A percentile compares a stretch with the other conserved stretches of the same genome.
Evolutionary conservation across 1,139 yeast species (phyloP).

Genomic region (Yamadazyma friedrichii): DNA sequence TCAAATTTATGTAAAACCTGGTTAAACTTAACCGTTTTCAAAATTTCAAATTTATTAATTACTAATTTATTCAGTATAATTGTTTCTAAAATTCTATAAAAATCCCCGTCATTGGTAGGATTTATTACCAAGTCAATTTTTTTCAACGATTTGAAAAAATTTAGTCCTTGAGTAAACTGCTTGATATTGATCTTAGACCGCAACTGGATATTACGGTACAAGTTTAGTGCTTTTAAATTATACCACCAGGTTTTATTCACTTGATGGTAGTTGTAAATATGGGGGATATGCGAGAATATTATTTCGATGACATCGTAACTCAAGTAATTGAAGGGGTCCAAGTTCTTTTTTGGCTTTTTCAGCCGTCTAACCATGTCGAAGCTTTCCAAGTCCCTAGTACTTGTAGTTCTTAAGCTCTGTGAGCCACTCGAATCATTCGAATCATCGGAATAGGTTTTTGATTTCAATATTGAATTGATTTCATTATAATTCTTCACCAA

Average conservation of each 20-base stretch:
- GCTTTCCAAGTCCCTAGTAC: too few species aligned
- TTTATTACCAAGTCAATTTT: slow-evolving; percentile 22
- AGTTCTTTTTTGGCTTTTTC: slow-evolving; percentile 4
- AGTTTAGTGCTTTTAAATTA: slow-evolving; percentile 22
- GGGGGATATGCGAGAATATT: slow-evolving; percentile 25
- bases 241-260: slow-evolving; percentile 37
- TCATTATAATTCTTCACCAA: slow-evolving; percentile 25
- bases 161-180: slow-evolving; percentile 32
- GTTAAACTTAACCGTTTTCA: slow-evolving; percentile 22
- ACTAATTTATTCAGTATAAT: slow-evolving; percentile 22
- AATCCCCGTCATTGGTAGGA: slow-evolving; percentile 25
- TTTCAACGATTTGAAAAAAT: slow-evolving; percentile 22
- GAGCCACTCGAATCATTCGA: too few species aligned
- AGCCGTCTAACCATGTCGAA: slow-evolving; percentile 13
- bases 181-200: slow-evolving; percentile 24
- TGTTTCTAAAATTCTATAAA: slow-evolving; percentile 24
- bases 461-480: slow-evolving; percentile 21
- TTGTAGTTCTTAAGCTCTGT: too few species aligned
- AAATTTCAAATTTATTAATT: slow-evolving; percentile 13
- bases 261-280: slow-evolving; percentile 26
- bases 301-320: slow-evolving; percentile 31
- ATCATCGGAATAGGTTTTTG: neutral
- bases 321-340: slow-evolving; percentile 30
- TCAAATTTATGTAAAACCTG: slow-evolving; percentile 23
- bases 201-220: slow-evolving; percentile 26